Percentiles rank a stretch among this genome's conserved stretches.
Conservation (phyloP, 768 basidiomycete genomes). For the Clavulina sp. region DNA sequence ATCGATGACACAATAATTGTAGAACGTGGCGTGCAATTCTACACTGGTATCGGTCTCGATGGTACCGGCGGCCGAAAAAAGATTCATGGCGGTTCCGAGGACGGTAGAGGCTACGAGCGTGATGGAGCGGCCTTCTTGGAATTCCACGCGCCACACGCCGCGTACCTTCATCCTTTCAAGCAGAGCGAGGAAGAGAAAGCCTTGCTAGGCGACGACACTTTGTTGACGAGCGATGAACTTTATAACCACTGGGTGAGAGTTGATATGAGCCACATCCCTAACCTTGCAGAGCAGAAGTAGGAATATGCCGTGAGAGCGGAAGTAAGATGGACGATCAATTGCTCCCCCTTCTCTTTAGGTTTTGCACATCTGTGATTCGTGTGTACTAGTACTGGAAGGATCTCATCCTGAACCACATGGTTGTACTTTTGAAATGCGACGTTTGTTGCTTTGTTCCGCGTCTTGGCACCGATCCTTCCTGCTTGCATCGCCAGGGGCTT, state of each 20-base stretch:
- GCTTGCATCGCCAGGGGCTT: too few species aligned
- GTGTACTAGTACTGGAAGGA: too few species aligned
- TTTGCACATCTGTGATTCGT: too few species aligned
- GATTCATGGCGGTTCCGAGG: slow-evolving; percentile 47
- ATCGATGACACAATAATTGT: neutral
- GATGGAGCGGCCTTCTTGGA: slow-evolving; percentile 52
- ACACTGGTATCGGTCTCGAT: slow-evolving; percentile 39
- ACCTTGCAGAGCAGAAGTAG: neutral
- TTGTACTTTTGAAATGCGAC: too few species aligned
- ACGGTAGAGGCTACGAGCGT: slow-evolving; percentile 41
- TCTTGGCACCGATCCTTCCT: too few species aligned
- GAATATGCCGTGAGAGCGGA: too few species aligned
- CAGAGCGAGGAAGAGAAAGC: slow-evolving; percentile 1
- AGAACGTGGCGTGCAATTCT: slow-evolving; percentile 67
- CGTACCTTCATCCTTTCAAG: slow-evolving; percentile 36
- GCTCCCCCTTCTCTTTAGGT: too few species aligned
- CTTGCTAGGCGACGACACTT: slow-evolving; percentile 34
- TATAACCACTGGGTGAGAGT: slow-evolving; percentile 55
- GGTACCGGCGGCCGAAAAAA: slow-evolving; percentile 43
- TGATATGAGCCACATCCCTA: slow-evolving; percentile 23
- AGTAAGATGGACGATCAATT: too few species aligned
- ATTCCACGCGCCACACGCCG: slow-evolving; percentile 47
- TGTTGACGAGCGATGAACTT: slow-evolving; percentile 50
- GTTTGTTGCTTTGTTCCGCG: too few species aligned
- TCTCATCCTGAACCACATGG: too few species aligned